Percentiles rank a stretch among this genome's conserved stretches.
phyloP scores from a whole-genome alignment of 345 rosid species.

The Fremontodendron californicum region DNA sequence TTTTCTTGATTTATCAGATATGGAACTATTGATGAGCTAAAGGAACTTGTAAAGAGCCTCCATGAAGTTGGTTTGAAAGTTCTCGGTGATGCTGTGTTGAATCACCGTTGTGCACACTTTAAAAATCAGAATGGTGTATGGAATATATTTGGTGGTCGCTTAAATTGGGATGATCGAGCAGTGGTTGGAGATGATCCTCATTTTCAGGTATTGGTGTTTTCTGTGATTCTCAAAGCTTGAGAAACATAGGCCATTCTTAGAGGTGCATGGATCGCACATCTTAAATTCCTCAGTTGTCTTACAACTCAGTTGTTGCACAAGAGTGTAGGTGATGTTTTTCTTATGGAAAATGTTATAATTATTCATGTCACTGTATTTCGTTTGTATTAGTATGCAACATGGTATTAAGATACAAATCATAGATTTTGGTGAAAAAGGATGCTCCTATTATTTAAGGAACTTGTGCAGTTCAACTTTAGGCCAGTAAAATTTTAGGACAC shows the following conservation, averaged over 20 bases:
- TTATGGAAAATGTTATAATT: slow-evolving; percentile 7
- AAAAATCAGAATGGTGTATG: slow-evolving; percentile 86
- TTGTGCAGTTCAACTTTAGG: background rate
- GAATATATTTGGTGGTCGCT: slow-evolving; percentile 90
- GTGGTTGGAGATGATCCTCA: slow-evolving; percentile 95
- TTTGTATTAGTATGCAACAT: background rate
- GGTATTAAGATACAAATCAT: background rate
- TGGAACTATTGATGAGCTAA: slow-evolving; percentile 81
- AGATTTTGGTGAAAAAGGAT: background rate
- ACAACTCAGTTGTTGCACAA: background rate
- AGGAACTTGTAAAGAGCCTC: slow-evolving; percentile 63
- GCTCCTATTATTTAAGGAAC: background rate
- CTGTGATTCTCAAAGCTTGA: background rate
- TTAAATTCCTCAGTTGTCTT: background rate
- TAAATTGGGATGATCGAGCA: slow-evolving; percentile 97
- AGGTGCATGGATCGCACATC: background rate
- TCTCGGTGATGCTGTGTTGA: slow-evolving; percentile 92
- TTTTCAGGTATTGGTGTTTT: slow-evolving; percentile 62
- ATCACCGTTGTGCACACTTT: slow-evolving; percentile 92
- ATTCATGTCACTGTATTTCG: background rate
- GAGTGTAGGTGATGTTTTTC: background rate
- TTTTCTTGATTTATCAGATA: slow-evolving; percentile 47
- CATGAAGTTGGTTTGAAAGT: slow-evolving; percentile 72
- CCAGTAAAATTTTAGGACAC: background rate
- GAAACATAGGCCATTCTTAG: background rate